phyloP scores from a whole-genome alignment of 352 stramenopile species.

The Saprolegnia diclina region DNA sequence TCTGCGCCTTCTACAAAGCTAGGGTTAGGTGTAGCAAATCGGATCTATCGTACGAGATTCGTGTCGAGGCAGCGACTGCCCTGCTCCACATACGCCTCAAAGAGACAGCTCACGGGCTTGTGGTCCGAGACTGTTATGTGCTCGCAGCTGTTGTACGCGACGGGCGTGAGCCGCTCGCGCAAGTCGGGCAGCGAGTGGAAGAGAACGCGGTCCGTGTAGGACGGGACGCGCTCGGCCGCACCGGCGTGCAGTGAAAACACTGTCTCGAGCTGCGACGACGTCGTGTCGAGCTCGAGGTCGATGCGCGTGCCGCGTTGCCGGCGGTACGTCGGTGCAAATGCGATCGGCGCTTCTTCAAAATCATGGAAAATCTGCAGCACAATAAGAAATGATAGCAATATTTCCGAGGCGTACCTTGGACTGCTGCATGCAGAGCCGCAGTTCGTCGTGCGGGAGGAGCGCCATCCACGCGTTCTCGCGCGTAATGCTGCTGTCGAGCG shows the following conservation, averaged over 20 bases:
- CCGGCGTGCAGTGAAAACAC: conserved; percentile 62
- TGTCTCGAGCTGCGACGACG: background rate
- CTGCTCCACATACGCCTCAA: conserved; percentile 36
- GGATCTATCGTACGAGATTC: background rate
- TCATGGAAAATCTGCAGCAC: conserved; percentile 73
- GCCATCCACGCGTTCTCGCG: conserved; percentile 32
- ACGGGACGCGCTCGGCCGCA: conserved; percentile 70
- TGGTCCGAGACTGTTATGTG: conserved; percentile 70
- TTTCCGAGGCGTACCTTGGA: conserved; percentile 11
- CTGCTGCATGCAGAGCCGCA: conserved; percentile 42
- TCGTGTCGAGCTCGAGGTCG: conserved; percentile 3
- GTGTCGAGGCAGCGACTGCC: background rate
- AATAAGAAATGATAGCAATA: conserved; percentile 12
- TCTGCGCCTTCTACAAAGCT: background rate
- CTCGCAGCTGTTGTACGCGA: conserved; percentile 77
- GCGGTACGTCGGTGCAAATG: conserved; percentile 74
- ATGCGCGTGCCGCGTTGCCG: conserved; percentile 53
- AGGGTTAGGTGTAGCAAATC: background rate
- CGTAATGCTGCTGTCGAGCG: background rate
- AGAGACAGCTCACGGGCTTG: conserved; percentile 69
- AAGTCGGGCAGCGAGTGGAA: conserved; percentile 63
- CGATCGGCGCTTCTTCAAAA: conserved; percentile 65
- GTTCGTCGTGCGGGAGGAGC: conserved; percentile 54
- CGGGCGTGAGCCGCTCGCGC: conserved; percentile 46
- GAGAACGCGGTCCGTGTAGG: conserved; percentile 87